A percentile compares a stretch with the other conserved stretches of the same genome.
Conservation (phyloP, 1,284 basidiomycete genomes). For the Moesziomyces aphidis region DNA sequence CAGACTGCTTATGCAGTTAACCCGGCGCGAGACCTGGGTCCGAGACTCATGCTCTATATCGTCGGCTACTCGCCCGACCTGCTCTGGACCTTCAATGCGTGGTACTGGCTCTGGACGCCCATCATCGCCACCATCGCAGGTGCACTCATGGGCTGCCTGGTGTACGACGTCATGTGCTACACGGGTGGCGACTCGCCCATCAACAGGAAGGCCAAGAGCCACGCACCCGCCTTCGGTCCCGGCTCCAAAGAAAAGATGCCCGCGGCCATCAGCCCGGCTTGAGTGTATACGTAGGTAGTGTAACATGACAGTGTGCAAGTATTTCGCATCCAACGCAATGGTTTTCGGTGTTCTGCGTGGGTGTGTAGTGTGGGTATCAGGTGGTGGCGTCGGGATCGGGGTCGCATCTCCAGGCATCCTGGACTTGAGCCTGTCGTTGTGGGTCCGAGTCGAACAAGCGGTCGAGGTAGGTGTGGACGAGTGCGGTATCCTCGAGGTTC, state of each 20-base stretch:
- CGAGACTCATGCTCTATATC: conserved; percentile 74
- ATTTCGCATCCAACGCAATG: too few species aligned
- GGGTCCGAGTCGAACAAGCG: conserved; percentile 15
- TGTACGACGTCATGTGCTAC: conserved; percentile 68
- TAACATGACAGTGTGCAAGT: too few species aligned
- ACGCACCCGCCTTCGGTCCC: conserved; percentile 1
- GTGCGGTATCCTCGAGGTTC: conserved; percentile 13
- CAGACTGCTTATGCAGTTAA: conserved; percentile 76
- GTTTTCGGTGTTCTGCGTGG: too few species aligned
- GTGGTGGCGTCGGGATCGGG: too few species aligned
- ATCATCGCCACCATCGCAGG: conserved; percentile 58
- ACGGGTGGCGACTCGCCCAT: conserved; percentile 67
- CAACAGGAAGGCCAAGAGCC: conserved; percentile 37
- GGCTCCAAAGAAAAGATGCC: conserved; percentile 48
- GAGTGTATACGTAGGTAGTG: neutral
- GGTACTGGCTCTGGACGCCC: conserved; percentile 84
- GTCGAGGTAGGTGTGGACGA: conserved; percentile 17
- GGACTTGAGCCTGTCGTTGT: conserved; percentile 14
- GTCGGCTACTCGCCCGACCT: conserved; percentile 73
- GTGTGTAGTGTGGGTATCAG: too few species aligned
- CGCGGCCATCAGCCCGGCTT: conserved; percentile 38
- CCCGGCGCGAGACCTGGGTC: conserved; percentile 77
- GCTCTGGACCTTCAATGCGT: conserved; percentile 71
- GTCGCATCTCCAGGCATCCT: conserved; percentile 17
- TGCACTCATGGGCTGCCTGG: conserved; percentile 65